Evolutionary conservation across 2,329 filamentous ascomycete genomes (phyloP).

Genomic region (Aspergillus sp.): DNA sequence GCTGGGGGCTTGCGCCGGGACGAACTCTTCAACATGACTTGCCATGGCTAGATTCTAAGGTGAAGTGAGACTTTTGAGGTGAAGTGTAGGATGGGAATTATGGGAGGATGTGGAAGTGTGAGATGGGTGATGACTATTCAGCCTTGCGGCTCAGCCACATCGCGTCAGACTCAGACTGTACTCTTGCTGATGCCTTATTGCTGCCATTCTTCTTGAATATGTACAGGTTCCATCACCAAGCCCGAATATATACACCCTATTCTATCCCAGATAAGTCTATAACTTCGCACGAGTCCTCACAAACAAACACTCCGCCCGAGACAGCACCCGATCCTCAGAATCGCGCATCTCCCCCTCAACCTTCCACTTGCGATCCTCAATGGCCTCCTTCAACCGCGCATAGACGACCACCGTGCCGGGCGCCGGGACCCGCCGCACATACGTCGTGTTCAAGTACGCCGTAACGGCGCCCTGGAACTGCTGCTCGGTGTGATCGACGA

Average conservation of each 20-base stretch:
- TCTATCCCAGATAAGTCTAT: background rate
- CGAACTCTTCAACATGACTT: slow-evolving; percentile 23
- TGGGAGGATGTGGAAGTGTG: no score
- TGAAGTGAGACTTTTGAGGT: no score
- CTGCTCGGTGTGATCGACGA: slow-evolving; percentile 1
- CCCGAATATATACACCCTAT: background rate
- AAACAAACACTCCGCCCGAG: slow-evolving; percentile 15
- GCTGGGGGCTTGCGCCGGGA: slow-evolving; percentile 33
- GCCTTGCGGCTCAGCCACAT: no score
- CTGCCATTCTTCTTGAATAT: no score
- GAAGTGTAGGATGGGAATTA: background rate
- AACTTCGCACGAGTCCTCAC: slow-evolving; percentile 10
- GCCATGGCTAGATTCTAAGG: background rate
- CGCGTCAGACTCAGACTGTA: no score
- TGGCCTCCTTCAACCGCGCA: slow-evolving; percentile 10
- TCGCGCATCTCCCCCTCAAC: slow-evolving; percentile 14
- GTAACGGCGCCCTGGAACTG: slow-evolving; percentile 14
- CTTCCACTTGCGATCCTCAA: slow-evolving; percentile 18
- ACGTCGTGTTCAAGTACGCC: slow-evolving; percentile 23
- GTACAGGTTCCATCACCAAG: background rate
- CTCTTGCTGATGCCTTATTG: no score
- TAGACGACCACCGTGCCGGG: slow-evolving; percentile 15
- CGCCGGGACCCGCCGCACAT: slow-evolving; percentile 15
- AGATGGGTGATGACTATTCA: no score
- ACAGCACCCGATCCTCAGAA: slow-evolving; percentile 8